Base-by-base conservation (phyloP, 2,329 filamentous ascomycete genomes). In the Cucurbitaria berberidis region DNA sequence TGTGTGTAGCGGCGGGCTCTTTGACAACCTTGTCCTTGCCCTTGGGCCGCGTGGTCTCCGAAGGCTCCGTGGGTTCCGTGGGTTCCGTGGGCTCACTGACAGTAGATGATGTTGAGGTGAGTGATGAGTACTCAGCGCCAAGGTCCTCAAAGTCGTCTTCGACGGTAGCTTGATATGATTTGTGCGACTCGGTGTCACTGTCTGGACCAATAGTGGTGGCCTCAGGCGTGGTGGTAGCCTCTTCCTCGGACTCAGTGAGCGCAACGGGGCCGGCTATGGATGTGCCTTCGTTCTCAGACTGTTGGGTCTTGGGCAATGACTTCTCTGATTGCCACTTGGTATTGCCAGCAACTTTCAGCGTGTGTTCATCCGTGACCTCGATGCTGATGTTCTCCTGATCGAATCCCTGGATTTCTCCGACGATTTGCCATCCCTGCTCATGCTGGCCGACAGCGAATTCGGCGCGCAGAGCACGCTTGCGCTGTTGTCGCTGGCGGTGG, bases 131-230 rank as follows among this genome's bases (percentile, higher is more conserved):
- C 41, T 73, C 70, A 6, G 62, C 60, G 18, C 68, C 67, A 3
- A 74, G 66, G 29, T 74, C 72, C 41, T 74, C 72, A 26, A 67
- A 74, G 50, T 74, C 72, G 40, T 74, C 72, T 39, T 74, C 72
- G 1, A 74, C 70, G 10, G 71, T 74, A 1, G 71, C 32, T 39
- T 74, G 70, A 48, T 74, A 73, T 2, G 71, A 74, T 47, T 67
- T 72, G 24, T 68, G 68, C 2, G 64, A 69, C 21, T 57, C 49
- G 2, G 68, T 71, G 19, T 74, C 70, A 51, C 64, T 69, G 19
- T 66, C 56, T 41, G 62, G 55, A 13, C 57, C 54, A 19, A 51
- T 34, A 4, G 57, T 53, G 3, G 57, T 51, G 7, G 49, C 53
- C 21, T 60, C 59, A 1, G 51, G 16, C 16, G 56, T 51, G 0